Percentiles rank a stretch among this genome's conserved stretches.
These are phyloP conservation scores for Colletotrichum sublineola DNA, from an alignment of 2,329 filamentous ascomycete species.

Conservation along the genomic window DNA sequence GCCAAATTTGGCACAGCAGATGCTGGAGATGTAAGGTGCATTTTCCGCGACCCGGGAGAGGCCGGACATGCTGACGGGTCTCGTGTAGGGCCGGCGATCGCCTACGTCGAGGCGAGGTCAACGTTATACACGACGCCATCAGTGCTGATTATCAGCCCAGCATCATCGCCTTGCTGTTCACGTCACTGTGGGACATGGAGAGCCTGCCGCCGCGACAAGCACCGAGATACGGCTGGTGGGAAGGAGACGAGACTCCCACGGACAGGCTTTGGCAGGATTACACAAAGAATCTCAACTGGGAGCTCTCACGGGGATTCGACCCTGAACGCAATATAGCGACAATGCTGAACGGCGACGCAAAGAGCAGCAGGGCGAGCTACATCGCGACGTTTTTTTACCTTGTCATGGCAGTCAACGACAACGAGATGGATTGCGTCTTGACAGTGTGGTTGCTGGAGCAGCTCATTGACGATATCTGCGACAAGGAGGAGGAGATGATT, in stretches of 20 bases:
- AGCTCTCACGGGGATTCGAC: conserved; percentile 53
- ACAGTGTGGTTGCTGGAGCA: conserved; percentile 62
- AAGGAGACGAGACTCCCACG: conserved; percentile 52
- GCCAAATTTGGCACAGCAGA: conserved; percentile 56
- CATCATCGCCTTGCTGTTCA: conserved; percentile 59
- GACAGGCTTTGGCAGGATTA: conserved; percentile 54
- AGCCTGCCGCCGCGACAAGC: conserved; percentile 52
- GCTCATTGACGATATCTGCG: conserved; percentile 58
- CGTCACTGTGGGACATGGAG: conserved; percentile 57
- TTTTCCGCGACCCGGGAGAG: conserved; percentile 3
- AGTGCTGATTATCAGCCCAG: conserved; percentile 58
- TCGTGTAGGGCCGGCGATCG: conserved; percentile 55
- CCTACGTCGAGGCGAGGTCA: conserved; percentile 56
- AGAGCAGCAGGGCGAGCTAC: conserved; percentile 59
- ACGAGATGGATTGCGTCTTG: conserved; percentile 57
- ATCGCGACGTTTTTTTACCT: conserved; percentile 63
- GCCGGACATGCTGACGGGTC: conserved; percentile 16
- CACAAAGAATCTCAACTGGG: conserved; percentile 54
- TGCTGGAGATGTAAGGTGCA: conserved; percentile 56
- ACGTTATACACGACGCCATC: conserved; percentile 47
- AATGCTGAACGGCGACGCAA: conserved; percentile 53
- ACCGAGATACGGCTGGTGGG: conserved; percentile 55
- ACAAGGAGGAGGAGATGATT: conserved; percentile 56
- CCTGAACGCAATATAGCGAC: conserved; percentile 51
- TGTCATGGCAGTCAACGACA: conserved; percentile 59